Percentiles rank a stretch among this genome's conserved stretches.
phyloP scores from a whole-genome alignment of 352 stramenopile species.

The Pseudoperonospora humuli region DNA sequence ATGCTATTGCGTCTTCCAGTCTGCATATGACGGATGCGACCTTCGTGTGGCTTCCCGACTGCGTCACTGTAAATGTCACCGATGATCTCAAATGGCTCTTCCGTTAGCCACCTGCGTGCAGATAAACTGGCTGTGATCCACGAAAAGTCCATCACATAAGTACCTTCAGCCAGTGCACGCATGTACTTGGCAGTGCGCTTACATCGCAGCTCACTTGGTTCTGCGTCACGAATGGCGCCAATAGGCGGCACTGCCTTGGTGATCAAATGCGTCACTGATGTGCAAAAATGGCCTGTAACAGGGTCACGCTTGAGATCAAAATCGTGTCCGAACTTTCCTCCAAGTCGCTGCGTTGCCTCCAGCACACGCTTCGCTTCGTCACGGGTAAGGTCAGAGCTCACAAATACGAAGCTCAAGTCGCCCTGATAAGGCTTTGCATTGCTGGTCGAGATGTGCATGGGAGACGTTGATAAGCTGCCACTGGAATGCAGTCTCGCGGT shows the following conservation, averaged over 20 bases:
- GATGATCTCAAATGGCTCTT: slow-evolving; percentile 65
- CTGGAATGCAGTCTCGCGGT: not conserved
- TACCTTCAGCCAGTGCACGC: slow-evolving; percentile 65
- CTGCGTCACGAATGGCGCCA: slow-evolving; percentile 1
- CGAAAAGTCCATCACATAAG: slow-evolving; percentile 65
- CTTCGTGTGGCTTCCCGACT: slow-evolving; percentile 60
- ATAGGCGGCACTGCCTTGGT: slow-evolving; percentile 44
- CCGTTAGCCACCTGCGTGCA: slow-evolving; percentile 53
- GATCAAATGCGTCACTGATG: slow-evolving; percentile 71
- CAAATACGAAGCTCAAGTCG: slow-evolving; percentile 37
- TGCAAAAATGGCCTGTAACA: slow-evolving; percentile 28
- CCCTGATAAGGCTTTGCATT: not conserved
- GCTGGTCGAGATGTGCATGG: slow-evolving; percentile 12
- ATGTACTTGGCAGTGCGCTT: slow-evolving; percentile 85
- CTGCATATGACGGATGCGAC: slow-evolving; percentile 33
- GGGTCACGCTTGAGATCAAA: slow-evolving; percentile 62
- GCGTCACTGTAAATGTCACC: slow-evolving; percentile 77
- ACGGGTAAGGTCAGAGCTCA: slow-evolving; percentile 49
- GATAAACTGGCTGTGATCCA: slow-evolving; percentile 66
- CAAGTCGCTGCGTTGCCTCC: slow-evolving; percentile 48
- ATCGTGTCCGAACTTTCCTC: slow-evolving; percentile 59
- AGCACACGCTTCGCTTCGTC: slow-evolving; percentile 49
- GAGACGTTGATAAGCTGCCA: slow-evolving; percentile 8
- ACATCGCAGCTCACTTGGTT: slow-evolving; percentile 34
- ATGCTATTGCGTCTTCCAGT: slow-evolving; percentile 64